phyloP scores from a whole-genome alignment of 768 basidiomycete species.

The Macrocybe gigantea region DNA sequence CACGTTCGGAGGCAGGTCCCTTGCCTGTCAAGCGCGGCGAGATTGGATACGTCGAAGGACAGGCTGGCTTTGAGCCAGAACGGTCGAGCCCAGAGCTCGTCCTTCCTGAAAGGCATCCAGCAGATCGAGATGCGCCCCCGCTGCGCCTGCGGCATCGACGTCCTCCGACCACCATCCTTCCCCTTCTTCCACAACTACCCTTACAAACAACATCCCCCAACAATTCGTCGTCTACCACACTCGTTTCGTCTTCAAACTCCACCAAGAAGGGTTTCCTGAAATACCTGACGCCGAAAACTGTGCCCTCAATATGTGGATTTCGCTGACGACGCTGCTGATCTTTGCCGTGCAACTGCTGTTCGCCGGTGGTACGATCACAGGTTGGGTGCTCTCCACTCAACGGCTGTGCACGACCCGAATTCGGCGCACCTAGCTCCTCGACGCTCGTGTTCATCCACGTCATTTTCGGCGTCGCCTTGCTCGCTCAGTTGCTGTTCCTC shows the following conservation, averaged over 20 bases:
- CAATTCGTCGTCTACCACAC: conserved; percentile 13
- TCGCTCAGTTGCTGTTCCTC: conserved; percentile 54
- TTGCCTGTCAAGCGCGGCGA: conserved; percentile 62
- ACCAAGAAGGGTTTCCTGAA: conserved; percentile 27
- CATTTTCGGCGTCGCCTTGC: conserved; percentile 44
- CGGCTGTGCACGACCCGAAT: conserved; percentile 10
- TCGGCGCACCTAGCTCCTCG: conserved; percentile 12
- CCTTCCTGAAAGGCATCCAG: conserved; percentile 43
- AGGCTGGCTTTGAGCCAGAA: conserved; percentile 19
- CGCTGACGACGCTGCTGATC: conserved; percentile 35
- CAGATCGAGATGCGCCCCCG: conserved; percentile 27
- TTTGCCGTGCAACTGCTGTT: conserved; percentile 34
- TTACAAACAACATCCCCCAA: conserved; percentile 10
- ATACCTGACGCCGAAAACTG: conserved; percentile 33
- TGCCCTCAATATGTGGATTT: conserved; percentile 36
- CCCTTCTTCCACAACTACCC: conserved; percentile 8
- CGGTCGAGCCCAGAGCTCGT: conserved; percentile 15
- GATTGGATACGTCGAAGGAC: conserved; percentile 50
- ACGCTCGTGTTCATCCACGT: conserved; percentile 56
- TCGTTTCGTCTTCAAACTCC: conserved; percentile 9
- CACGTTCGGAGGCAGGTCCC: conserved; percentile 50
- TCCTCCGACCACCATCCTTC: conserved; percentile 3
- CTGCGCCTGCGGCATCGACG: conserved; percentile 9
- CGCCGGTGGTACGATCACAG: conserved; percentile 43
- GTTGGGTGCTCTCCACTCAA: conserved; percentile 44